Evolutionary conservation across 495 filamentous ascomycete species (phyloP).

Genomic region (Penicillium fimorum): DNA sequence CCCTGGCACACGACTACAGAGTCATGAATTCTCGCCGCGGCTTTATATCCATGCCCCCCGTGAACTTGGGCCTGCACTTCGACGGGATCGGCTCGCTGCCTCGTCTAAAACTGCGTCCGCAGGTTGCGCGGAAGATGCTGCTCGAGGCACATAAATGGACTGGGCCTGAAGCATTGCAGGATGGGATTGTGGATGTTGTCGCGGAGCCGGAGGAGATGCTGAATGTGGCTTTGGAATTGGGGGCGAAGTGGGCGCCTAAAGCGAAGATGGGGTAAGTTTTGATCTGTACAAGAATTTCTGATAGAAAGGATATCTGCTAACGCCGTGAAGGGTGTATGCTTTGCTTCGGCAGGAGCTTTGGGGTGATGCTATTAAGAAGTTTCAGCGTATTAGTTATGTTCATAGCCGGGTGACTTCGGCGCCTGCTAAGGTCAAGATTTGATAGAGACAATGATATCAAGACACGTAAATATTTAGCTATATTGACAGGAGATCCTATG

Average conservation of each 20-base stretch:
- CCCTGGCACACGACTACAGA: conserved; percentile 50
- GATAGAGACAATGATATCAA: not conserved
- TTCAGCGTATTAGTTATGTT: conserved; percentile 51
- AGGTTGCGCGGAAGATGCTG: conserved; percentile 51
- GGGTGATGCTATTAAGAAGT: conserved; percentile 48
- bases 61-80: conserved; percentile 51
- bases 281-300: not conserved
- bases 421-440: conserved; percentile 37
- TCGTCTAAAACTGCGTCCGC: conserved; percentile 46
- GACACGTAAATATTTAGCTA: too few species aligned
- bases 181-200: conserved; percentile 50
- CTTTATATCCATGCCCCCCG: conserved; percentile 50
- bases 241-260: conserved; percentile 42
- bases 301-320: not conserved
- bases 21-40: conserved; percentile 52
- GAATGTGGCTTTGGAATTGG: conserved; percentile 41
- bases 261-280: conserved; percentile 45
- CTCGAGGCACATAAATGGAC: conserved; percentile 53
- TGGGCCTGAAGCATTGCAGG: conserved; percentile 44
- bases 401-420: conserved; percentile 37
- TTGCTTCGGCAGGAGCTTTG: conserved; percentile 48
- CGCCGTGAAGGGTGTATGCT: conserved; percentile 38
- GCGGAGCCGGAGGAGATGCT: conserved; percentile 48
- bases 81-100: conserved; percentile 49
- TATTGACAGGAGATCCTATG: not conserved